Evolutionary conservation across 495 filamentous ascomycete species (phyloP).

Genomic region (Evernia prunastri): DNA sequence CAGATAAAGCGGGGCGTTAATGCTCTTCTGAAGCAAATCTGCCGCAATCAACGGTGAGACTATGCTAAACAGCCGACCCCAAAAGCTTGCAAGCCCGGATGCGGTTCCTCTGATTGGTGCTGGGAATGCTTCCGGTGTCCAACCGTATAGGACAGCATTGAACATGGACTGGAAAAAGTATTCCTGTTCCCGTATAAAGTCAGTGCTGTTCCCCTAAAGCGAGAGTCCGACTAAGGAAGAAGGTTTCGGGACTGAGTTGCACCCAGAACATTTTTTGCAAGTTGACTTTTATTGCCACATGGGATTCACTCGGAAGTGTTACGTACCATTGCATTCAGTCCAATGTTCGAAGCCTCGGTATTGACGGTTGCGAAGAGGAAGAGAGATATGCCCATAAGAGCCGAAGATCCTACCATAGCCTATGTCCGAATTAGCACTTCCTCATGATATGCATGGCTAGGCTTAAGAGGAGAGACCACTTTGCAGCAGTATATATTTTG

Average conservation of each 20-base stretch:
- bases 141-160: conserved; percentile 52
- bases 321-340: conserved; percentile 35
- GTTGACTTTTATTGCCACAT: neutral
- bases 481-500: no score
- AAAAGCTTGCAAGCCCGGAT: conserved; percentile 45
- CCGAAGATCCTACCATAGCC: conserved; percentile 42
- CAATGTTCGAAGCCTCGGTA: conserved; percentile 38
- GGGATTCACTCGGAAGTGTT: neutral
- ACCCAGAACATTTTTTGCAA: neutral
- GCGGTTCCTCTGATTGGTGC: conserved; percentile 48
- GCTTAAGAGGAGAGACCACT: neutral
- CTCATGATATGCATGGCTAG: neutral
- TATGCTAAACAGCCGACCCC: conserved; percentile 41
- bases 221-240: neutral
- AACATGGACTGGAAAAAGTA: conserved; percentile 48
- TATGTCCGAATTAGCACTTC: neutral
- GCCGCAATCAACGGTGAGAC: conserved; percentile 40
- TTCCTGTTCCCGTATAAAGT: conserved; percentile 18
- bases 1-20: conserved; percentile 38
- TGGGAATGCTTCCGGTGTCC: conserved; percentile 52
- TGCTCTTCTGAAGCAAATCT: conserved; percentile 28
- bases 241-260: neutral
- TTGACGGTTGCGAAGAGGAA: conserved; percentile 42
- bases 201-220: neutral
- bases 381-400: conserved; percentile 40